phyloP scores from a whole-genome alignment of 257 asterid genomes.

The Forsythia viridissima region DNA sequence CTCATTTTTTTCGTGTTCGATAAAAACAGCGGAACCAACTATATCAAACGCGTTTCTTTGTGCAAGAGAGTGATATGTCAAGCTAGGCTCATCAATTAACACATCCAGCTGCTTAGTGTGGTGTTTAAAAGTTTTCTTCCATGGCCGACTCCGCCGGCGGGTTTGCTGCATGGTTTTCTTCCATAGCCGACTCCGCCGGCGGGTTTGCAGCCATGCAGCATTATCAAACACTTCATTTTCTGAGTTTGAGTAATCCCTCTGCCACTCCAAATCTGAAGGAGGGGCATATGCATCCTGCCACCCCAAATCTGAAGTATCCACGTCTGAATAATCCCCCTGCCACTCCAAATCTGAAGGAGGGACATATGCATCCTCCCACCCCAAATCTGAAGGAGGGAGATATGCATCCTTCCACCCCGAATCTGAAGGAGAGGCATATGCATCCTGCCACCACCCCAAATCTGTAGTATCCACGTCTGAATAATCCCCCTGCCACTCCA shows the following conservation, averaged over 20 bases:
- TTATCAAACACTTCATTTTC: background rate
- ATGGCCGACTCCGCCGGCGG: background rate
- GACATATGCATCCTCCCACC: too few relatives aligned
- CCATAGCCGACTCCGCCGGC: too few relatives aligned
- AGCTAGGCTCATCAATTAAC: background rate
- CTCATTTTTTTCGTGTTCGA: background rate
- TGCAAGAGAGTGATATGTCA: background rate
- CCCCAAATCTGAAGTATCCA: background rate
- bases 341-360: too few relatives aligned
- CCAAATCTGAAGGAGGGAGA: too few relatives aligned
- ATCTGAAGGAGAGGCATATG: too few relatives aligned
- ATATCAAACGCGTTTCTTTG: background rate
- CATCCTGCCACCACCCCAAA: too few relatives aligned
- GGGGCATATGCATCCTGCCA: background rate
- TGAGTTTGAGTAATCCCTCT: background rate
- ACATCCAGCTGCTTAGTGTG: background rate
- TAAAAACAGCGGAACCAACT: background rate
- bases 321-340: background rate
- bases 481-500: too few relatives aligned
- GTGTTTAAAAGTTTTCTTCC: background rate
- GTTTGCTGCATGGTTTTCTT: background rate
- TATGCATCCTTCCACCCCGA: too few relatives aligned
- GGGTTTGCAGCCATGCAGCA: background rate
- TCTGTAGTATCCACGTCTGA: too few relatives aligned
- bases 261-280: background rate